Base-by-base conservation (phyloP, 2,329 filamentous ascomycete genomes). In the Drechslerella stenobrocha region DNA sequence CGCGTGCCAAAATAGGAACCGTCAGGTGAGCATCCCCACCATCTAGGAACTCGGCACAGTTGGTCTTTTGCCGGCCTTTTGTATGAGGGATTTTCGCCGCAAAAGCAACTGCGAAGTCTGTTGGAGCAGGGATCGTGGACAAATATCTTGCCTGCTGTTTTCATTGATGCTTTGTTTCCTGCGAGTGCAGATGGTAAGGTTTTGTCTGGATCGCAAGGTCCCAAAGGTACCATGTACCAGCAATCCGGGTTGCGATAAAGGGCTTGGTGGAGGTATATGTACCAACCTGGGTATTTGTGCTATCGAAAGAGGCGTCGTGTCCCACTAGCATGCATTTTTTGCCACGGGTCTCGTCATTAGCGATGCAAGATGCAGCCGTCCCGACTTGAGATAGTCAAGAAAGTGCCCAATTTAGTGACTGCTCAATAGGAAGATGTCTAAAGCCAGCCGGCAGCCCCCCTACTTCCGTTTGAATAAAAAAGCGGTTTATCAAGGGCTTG, bases 41-140 rank as follows among this genome's bases (percentile, higher is more conserved):
- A 30, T 11, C 28, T 42, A 8, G 13, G 4, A 18, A 42, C 7
- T 42, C 18, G 13, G 37, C 13, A 42, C 37, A 42, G 37, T 18
- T 18, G 8, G 37, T 7, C 7, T 18, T 20, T 42, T 18, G 37
- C 18, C 15, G 15, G 37, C 3, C 11, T 8, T 58, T 67, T 56
- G 61, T 66, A 66, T 66, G 63, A 67, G 63, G 55, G 55, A 67
- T 67, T 67, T 67, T 67, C 35, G 63, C 63, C 45, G 28, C 48
- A 67, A 67, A 60, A 59, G 63, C 63, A 67, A 67, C 24, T 48
- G 58, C 46, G 2, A 26, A 23, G 26, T 22, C 52, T 22, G 40
- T 48, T 5, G 11, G 5, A n/a, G 8, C 34, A 37, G 13, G 34
- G 8, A 11, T 15, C 34, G 13, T 37, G 8, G 34, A n/a, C 34